Evolutionary conservation across 1,284 basidiomycete genomes (phyloP).

Genomic region (Marasmius sp.): DNA sequence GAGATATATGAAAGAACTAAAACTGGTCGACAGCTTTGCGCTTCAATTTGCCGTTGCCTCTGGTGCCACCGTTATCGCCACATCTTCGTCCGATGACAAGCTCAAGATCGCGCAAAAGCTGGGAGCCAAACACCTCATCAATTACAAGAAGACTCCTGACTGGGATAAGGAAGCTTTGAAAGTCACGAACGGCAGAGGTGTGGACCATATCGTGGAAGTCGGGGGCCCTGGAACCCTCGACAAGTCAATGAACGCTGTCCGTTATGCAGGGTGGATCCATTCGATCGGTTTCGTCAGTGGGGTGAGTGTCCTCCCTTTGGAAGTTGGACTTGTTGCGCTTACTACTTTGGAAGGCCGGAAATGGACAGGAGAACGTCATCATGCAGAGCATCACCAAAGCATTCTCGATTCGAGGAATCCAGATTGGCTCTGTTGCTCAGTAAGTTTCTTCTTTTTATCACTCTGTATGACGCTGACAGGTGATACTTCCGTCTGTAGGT

Average conservation of each 20-base stretch:
- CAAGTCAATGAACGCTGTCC: conserved; percentile 32
- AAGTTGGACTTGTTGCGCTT: background rate
- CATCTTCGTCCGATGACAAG: conserved; percentile 52
- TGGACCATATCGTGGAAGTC: conserved; percentile 27
- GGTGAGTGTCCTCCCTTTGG: background rate
- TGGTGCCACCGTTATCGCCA: conserved; percentile 48
- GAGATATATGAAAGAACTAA: background rate
- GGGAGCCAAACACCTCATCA: conserved; percentile 42
- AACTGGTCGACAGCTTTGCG: conserved; percentile 28
- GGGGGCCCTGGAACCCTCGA: conserved; percentile 36
- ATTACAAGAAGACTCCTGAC: conserved; percentile 44
- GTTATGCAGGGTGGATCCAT: conserved; percentile 24
- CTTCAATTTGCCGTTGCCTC: conserved; percentile 45
- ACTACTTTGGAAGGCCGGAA: background rate
- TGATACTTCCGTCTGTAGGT: conserved; percentile 26
- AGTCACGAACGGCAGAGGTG: conserved; percentile 22
- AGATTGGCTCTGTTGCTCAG: conserved; percentile 22
- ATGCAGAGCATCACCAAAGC: conserved; percentile 11
- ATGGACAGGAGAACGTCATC: conserved; percentile 2
- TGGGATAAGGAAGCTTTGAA: conserved; percentile 44
- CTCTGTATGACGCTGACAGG: background rate
- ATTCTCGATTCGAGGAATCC: conserved; percentile 18
- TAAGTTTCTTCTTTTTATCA: conserved; percentile 5
- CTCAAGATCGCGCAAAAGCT: conserved; percentile 35
- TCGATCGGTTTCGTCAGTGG: conserved; percentile 21